Evolutionary conservation across 805 yeast species (phyloP), one percentile per base, ranked within the genome.

Genomic region (Candida hungchunana): DNA sequence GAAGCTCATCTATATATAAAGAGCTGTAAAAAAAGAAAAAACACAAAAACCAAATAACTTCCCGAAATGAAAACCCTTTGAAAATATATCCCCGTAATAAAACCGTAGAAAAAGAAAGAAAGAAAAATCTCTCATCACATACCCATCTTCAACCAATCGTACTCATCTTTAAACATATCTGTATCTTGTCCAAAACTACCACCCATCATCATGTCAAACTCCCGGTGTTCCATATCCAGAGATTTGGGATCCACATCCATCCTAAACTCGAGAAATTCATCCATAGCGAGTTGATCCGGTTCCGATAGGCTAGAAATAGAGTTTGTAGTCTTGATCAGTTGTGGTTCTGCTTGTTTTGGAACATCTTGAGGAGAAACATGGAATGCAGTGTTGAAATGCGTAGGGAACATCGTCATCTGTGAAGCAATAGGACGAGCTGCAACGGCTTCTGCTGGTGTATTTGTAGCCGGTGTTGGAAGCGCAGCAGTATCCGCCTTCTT

Each of bases 141-240:
- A 4, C 41, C 48, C 51, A 49, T 45, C 41, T 49, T 49, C 10
- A 49, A 17, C 53, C 53, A 49, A 21, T 42, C 51, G 22, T 42
- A 49, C 18, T 49, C 49, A 27, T 48, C 47, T 30, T 43, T 31
- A 31, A 39, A 32, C 39, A 33, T 40, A n/a, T 39, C 41, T 9
- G 38, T 34, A 14, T 39, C 43, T 27, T 32, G 37, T 12, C 24
- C 12, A 24, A 17, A 24, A 13, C 21, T 18, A 11, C 13, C 36
- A 17, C 24, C 42, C 18, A 8, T 20, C 36, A 8, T 12, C 24
- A 16, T 15, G 22, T 20, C 11, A 11, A 20, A 20, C 19, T 16
- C 10, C 6, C 5, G 13, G 29, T 31, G 27, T 6, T 35, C 34
- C 37, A 29, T 32, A 17, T 35, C 31, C 27, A 31, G 5, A 10